A percentile compares a stretch with the other conserved stretches of the same genome.
Evolutionary conservation across 768 basidiomycete species (phyloP).

Genomic region (Tulasnella sp.): DNA sequence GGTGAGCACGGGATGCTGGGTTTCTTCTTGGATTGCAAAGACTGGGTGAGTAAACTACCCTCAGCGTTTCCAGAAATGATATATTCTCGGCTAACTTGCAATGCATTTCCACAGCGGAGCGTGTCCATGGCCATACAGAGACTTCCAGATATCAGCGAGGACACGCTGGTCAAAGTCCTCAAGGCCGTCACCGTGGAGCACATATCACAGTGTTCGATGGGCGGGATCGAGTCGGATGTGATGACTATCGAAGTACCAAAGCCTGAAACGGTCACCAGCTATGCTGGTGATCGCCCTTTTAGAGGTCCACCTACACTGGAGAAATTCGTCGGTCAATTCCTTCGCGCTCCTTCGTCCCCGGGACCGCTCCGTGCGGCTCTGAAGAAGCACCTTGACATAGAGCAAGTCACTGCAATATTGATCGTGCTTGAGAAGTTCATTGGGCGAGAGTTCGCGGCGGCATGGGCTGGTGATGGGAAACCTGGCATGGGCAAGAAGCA

Average conservation of each 20-base stretch:
- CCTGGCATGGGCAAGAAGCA: background rate
- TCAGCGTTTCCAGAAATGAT: too few species aligned
- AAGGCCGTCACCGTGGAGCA: background rate
- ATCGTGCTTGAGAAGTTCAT: background rate
- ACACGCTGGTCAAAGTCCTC: background rate
- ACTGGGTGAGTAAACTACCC: too few species aligned
- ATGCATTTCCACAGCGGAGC: too few species aligned
- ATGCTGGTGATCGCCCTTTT: too few species aligned
- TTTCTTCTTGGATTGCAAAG: too few species aligned
- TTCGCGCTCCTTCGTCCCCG: background rate
- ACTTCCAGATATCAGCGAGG: conserved; percentile 1
- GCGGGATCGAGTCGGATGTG: background rate
- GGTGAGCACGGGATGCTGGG: too few species aligned
- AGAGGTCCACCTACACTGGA: background rate
- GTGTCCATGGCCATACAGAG: background rate
- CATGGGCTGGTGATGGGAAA: background rate
- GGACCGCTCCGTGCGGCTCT: background rate
- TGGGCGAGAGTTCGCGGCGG: background rate
- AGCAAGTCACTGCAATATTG: background rate
- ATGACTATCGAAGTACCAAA: background rate
- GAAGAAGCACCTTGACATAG: conserved; percentile 4
- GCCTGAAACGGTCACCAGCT: background rate
- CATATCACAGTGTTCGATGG: too few species aligned
- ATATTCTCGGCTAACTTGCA: too few species aligned
- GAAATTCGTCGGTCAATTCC: background rate